Conservation (phyloP, 345 rosid species). For the Acer campestre region DNA sequence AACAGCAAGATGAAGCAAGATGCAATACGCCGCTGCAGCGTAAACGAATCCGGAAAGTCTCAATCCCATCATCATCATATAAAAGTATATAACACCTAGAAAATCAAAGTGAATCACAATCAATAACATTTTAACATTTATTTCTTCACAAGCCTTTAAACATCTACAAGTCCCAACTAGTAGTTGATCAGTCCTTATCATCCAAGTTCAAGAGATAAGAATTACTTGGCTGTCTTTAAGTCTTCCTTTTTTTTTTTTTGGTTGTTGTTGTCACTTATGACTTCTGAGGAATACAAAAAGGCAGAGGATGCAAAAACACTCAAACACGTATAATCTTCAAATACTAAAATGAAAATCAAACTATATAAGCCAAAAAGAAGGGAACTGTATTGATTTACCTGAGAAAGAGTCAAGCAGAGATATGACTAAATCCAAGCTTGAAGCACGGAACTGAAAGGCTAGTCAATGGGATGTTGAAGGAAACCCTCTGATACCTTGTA, state of each 20-base stretch:
- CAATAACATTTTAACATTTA: neutral
- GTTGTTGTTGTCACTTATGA: neutral
- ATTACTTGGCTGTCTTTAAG: neutral
- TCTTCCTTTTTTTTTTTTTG: neutral
- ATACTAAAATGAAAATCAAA: neutral
- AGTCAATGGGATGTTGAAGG: neutral
- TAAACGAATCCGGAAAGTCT: constrained; percentile 30
- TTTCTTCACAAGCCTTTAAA: neutral
- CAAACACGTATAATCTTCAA: too few species aligned
- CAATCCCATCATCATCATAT: constrained; percentile 34
- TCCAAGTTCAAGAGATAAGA: neutral
- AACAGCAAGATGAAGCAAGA: constrained; percentile 32
- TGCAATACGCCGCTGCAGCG: constrained; percentile 30
- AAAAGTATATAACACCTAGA: constrained; percentile 19
- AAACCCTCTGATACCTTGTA: neutral
- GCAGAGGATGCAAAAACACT: neutral
- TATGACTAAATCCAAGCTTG: neutral
- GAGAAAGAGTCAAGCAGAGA: neutral
- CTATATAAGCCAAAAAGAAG: neutral
- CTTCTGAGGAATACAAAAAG: neutral
- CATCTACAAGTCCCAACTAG: neutral
- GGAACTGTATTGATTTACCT: neutral
- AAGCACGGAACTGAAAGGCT: neutral
- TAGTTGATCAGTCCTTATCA: too few species aligned
- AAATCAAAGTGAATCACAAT: constrained; percentile 5